Conservation (phyloP, 2,329 filamentous ascomycete species). For the Fusarium annulatum region DNA sequence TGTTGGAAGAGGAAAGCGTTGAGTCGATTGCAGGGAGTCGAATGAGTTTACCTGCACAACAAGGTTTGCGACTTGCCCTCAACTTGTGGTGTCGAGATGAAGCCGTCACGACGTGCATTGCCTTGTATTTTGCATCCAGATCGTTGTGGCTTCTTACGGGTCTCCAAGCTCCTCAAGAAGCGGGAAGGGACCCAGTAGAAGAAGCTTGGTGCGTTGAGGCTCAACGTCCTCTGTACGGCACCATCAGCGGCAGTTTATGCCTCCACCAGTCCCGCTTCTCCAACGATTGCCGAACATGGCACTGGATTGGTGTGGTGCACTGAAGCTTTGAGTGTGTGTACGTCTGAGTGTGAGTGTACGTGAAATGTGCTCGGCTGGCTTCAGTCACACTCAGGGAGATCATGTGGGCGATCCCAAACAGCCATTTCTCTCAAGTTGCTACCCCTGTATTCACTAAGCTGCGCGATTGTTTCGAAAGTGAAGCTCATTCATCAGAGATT, state of each 20-base stretch:
- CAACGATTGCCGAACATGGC: conserved; percentile 47
- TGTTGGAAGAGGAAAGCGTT: conserved; percentile 2
- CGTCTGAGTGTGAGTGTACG: not conserved
- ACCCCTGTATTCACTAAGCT: conserved; percentile 7
- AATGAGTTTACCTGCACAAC: not conserved
- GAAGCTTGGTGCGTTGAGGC: conserved; percentile 42
- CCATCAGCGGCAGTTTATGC: conserved; percentile 44
- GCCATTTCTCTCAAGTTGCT: not conserved
- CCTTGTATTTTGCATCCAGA: conserved; percentile 19
- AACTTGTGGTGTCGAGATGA: conserved; percentile 25
- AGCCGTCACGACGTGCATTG: conserved; percentile 37
- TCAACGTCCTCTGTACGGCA: conserved; percentile 41
- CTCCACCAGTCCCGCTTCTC: conserved; percentile 47
- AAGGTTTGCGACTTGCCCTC: not conserved
- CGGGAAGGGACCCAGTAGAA: conserved; percentile 43
- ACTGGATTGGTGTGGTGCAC: conserved; percentile 34
- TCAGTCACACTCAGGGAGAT: not conserved
- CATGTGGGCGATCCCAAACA: not conserved
- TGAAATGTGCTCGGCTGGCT: not conserved
- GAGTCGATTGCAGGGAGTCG: not conserved
- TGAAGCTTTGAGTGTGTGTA: conserved; percentile 1
- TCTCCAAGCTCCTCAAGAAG: conserved; percentile 28
- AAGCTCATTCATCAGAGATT: not conserved
- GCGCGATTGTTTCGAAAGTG: conserved; percentile 14
- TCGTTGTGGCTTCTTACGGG: conserved; percentile 41